Evolutionary conservation across 83 land plant genomes (phyloP).

Genomic region (Isoetes engelmannii): DNA sequence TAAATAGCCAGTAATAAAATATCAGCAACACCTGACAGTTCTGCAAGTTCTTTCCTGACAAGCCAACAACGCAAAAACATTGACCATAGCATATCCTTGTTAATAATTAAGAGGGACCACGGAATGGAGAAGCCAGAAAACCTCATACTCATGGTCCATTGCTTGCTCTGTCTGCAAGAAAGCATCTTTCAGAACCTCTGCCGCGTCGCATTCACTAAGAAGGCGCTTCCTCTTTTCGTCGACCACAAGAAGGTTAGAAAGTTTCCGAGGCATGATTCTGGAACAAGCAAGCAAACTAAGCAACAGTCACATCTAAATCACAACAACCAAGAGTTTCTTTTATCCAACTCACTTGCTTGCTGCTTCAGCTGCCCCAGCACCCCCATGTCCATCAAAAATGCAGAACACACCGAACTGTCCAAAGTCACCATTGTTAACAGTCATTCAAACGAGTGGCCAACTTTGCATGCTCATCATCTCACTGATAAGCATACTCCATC

Average conservation of each 20-base stretch:
- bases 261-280: conserved; percentile 72
- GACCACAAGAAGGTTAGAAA: conserved; percentile 50
- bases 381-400: conserved; percentile 99
- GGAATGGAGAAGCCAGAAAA: conserved; percentile 13
- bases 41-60: too few relatives aligned
- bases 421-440: conserved; percentile 5
- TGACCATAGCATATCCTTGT: too few relatives aligned
- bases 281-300: not conserved
- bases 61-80: too few relatives aligned
- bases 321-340: conserved; percentile 7
- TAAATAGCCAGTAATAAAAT: too few relatives aligned
- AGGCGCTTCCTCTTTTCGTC: conserved; percentile 45
- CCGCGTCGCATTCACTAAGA: conserved; percentile 57
- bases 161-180: conserved; percentile 71
- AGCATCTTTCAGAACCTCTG: conserved; percentile 83
- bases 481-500: too few relatives aligned
- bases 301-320: not conserved
- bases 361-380: conserved; percentile 73
- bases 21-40: too few relatives aligned
- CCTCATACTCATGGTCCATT: conserved; percentile 84
- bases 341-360: conserved; percentile 69
- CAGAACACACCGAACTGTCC: conserved; percentile 88
- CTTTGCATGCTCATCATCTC: too few relatives aligned
- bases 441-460: too few relatives aligned
- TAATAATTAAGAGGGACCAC: not conserved